Conservation (phyloP, 495 filamentous ascomycete genomes). For the Neurospora tetrasperma region DNA sequence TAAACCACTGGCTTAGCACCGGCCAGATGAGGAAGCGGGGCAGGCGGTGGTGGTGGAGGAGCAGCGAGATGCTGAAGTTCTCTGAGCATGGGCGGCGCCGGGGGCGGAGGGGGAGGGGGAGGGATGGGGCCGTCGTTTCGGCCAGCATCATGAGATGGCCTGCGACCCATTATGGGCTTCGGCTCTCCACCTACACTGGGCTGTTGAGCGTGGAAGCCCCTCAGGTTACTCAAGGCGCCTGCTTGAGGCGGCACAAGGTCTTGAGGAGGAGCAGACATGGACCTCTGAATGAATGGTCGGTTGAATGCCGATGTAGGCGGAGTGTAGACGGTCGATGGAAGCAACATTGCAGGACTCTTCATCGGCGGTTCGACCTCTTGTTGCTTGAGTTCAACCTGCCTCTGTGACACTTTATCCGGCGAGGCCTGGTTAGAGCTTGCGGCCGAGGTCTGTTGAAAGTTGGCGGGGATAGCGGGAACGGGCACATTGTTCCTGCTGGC, state of each 20-base stretch:
- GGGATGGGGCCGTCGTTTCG: conserved; percentile 20
- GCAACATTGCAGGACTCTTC: conserved; percentile 27
- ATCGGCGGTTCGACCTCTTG: conserved; percentile 13
- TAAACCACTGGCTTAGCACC: conserved; percentile 25
- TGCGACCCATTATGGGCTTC: conserved; percentile 5
- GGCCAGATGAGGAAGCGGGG: conserved; percentile 34
- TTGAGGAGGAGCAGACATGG: conserved; percentile 65
- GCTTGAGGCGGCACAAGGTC: conserved; percentile 31
- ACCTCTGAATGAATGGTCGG: conserved; percentile 42
- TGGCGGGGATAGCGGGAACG: conserved; percentile 56
- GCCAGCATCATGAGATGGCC: conserved; percentile 47
- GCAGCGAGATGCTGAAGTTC: conserved; percentile 76
- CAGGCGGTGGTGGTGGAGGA: conserved; percentile 58
- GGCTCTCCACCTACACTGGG: conserved; percentile 24
- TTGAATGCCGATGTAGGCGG: conserved; percentile 31
- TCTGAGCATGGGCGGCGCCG: conserved; percentile 53
- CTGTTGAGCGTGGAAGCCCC: conserved; percentile 35
- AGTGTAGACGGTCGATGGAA: conserved; percentile 57
- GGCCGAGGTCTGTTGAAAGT: conserved; percentile 27
- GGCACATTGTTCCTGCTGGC: conserved; percentile 45
- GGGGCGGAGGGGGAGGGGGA: conserved; percentile 40
- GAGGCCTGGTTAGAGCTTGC: conserved; percentile 15
- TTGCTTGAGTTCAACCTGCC: conserved; percentile 9
- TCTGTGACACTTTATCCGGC: conserved; percentile 4
- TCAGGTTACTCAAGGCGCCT: conserved; percentile 41